Evolutionary conservation across 2,329 filamentous ascomycete genomes (phyloP).

Genomic region (Spiromastix sp.): DNA sequence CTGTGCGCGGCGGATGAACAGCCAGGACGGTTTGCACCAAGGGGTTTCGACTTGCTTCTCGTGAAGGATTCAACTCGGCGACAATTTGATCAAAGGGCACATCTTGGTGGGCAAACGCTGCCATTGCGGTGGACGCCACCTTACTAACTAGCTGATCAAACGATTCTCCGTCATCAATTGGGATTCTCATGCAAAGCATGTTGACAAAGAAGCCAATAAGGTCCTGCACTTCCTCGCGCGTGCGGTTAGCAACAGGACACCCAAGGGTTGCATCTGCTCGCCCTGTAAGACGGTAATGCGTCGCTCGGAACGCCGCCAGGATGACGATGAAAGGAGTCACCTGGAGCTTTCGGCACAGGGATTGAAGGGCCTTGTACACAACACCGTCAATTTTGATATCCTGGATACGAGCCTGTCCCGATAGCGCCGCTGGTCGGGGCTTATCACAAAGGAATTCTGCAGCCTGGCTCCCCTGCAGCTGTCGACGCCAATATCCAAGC

Average conservation of each 20-base stretch:
- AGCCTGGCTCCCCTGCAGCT: neutral
- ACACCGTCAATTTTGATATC: too few species aligned
- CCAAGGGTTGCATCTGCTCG: neutral
- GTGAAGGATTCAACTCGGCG: constrained; percentile 1
- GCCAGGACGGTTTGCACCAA: too few species aligned
- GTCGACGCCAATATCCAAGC: neutral
- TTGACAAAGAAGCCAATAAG: constrained; percentile 8
- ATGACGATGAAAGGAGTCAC: constrained; percentile 1
- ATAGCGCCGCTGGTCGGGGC: constrained; percentile 1
- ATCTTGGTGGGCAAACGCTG: neutral
- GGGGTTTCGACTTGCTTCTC: neutral
- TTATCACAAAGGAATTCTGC: constrained; percentile 1
- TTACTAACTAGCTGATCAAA: neutral
- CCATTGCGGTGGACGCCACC: neutral
- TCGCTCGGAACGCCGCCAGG: neutral
- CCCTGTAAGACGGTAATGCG: neutral
- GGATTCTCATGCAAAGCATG: neutral
- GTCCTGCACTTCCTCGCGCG: neutral
- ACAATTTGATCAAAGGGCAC: constrained; percentile 2
- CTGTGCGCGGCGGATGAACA: too few species aligned
- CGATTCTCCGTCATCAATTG: neutral
- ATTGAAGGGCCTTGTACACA: too few species aligned
- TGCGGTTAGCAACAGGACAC: constrained; percentile 1
- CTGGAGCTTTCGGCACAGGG: neutral
- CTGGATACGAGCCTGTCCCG: neutral